These are phyloP conservation scores for Actinomucor elegans DNA, from an alignment of 371 early-diverging fungal genomes.

Conservation along the genomic window DNA sequence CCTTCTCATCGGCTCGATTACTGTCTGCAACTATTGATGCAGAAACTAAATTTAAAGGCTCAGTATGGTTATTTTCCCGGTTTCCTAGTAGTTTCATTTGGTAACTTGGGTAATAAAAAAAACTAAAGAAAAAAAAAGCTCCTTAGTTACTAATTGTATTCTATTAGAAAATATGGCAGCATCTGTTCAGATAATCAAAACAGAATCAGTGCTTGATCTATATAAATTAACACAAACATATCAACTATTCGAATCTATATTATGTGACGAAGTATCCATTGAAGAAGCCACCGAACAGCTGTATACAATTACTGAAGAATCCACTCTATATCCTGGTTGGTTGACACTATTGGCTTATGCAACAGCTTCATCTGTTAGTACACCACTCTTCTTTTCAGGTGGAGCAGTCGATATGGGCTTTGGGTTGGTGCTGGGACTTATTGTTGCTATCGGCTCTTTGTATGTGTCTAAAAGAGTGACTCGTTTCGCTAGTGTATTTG, in stretches of 20 bases:
- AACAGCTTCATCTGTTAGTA: conserved; percentile 52
- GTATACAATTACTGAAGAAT: conserved; percentile 42
- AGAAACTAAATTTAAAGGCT: conserved; percentile 48
- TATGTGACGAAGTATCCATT: conserved; percentile 42
- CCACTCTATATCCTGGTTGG: conserved; percentile 48
- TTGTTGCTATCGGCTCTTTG: conserved; percentile 49
- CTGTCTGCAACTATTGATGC: conserved; percentile 49
- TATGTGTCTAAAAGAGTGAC: conserved; percentile 55
- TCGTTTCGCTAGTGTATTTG: conserved; percentile 62
- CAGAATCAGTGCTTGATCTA: conserved; percentile 52
- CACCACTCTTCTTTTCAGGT: conserved; percentile 61
- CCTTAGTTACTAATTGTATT: not conserved
- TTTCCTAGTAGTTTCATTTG: conserved; percentile 63
- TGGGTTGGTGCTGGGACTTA: conserved; percentile 45
- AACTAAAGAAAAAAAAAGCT: not conserved
- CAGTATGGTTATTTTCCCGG: conserved; percentile 63
- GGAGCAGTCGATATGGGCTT: conserved; percentile 50
- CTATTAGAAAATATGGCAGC: conserved; percentile 28
- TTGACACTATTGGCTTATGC: conserved; percentile 55
- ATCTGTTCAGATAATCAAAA: conserved; percentile 62
- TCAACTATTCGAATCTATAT: conserved; percentile 53
- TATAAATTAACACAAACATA: conserved; percentile 55
- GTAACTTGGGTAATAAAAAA: conserved; percentile 40
- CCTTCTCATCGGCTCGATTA: conserved; percentile 76
- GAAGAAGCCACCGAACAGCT: conserved; percentile 57